Conservation (phyloP, 176 grass and related monocot genomes). For the Raddia guianensis region DNA sequence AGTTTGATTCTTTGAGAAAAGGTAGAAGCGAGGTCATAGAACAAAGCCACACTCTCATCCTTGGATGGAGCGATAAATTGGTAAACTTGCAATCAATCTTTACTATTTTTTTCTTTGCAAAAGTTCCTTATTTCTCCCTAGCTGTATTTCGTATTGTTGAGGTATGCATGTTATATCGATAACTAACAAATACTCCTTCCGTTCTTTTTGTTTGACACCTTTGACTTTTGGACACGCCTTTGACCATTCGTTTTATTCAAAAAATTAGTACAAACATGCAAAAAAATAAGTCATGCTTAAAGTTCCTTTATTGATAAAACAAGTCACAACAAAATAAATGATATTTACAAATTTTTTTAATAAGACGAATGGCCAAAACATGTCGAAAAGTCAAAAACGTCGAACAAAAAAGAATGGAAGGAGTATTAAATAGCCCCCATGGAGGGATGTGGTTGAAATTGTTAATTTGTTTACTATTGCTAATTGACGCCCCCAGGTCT, state of each 20-base stretch:
- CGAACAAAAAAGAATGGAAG: too few species aligned
- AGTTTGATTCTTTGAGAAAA: constrained; percentile 86
- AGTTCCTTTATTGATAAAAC: too few species aligned
- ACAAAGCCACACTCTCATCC: constrained; percentile 66
- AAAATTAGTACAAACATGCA: too few species aligned
- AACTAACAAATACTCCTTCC: background rate
- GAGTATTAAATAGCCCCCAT: background rate
- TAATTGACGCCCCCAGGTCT: background rate
- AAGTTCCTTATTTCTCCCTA: background rate
- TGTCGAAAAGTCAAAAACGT: too few species aligned
- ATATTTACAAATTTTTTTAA: too few species aligned
- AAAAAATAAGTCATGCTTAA: too few species aligned
- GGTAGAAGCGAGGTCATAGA: constrained; percentile 78
- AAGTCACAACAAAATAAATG: too few species aligned
- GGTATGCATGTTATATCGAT: background rate
- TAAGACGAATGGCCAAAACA: too few species aligned
- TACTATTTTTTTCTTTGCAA: background rate
- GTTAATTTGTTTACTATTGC: constrained; percentile 20
- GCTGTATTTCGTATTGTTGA: background rate
- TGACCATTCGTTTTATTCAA: too few species aligned
- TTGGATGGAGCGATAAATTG: constrained; percentile 82
- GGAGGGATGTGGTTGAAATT: background rate
- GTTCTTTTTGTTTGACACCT: too few species aligned
- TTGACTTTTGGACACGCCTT: too few species aligned
- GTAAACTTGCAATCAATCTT: constrained; percentile 42